These are phyloP conservation scores for Colletotrichum chlorophyti DNA, from an alignment of 2,329 filamentous ascomycete species.

Conservation along the genomic window DNA sequence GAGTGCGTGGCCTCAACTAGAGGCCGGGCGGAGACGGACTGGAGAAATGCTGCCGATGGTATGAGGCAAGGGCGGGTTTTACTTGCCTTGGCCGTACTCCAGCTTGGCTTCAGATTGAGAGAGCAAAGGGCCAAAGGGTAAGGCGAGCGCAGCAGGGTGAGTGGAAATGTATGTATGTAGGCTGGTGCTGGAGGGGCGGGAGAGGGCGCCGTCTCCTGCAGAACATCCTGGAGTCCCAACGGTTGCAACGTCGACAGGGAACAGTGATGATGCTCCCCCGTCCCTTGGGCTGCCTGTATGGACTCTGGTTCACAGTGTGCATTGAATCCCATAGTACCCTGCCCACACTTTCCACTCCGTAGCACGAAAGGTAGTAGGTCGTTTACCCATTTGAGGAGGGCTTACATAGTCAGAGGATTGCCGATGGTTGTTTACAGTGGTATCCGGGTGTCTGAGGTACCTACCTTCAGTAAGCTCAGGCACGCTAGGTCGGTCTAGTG, in stretches of 20 bases:
- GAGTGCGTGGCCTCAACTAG: not conserved
- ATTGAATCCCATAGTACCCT: conserved; percentile 24
- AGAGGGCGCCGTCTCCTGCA: conserved; percentile 26
- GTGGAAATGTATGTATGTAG: not conserved
- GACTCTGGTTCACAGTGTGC: conserved; percentile 22
- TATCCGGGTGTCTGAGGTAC: not conserved
- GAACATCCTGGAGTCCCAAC: conserved; percentile 20
- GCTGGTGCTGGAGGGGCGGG: conserved; percentile 25
- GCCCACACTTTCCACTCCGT: conserved; percentile 2
- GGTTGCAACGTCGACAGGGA: conserved; percentile 19
- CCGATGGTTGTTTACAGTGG: conserved; percentile 3
- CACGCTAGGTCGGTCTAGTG: no score
- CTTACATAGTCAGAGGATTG: not conserved
- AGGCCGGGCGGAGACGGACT: not conserved
- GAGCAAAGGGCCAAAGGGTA: no score
- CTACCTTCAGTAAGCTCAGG: conserved; percentile 2
- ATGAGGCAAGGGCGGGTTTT: not conserved
- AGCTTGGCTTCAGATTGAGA: no score
- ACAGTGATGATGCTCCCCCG: conserved; percentile 6
- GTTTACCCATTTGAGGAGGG: conserved; percentile 9
- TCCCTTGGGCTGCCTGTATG: conserved; percentile 5
- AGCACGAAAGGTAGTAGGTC: no score
- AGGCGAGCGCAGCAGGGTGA: no score
- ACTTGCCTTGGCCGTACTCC: no score
- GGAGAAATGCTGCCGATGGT: not conserved